A percentile compares a stretch with the other conserved stretches of the same genome.
phyloP scores from a whole-genome alignment of 805 yeast species.

The Dipodascus albidus region DNA sequence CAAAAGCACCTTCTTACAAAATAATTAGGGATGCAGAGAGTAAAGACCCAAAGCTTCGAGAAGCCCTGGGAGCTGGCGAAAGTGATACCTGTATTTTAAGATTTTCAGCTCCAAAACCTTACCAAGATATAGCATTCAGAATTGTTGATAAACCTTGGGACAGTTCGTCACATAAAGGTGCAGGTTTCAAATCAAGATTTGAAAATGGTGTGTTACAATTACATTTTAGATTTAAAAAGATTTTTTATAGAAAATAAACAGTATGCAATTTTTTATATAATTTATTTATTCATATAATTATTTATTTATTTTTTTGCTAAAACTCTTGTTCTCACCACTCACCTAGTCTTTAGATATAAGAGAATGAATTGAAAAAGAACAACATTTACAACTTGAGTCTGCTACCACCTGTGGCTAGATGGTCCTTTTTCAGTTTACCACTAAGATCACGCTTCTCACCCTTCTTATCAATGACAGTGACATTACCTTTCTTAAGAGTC shows the following conservation, averaged over 20 bases:
- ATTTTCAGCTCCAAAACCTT: slow-evolving; percentile 25
- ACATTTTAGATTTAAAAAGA: slow-evolving; percentile 25
- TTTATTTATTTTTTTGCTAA: no score
- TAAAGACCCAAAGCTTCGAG: slow-evolving; percentile 6
- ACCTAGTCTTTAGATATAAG: no score
- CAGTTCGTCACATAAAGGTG: slow-evolving; percentile 15
- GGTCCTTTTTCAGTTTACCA: slow-evolving; percentile 49
- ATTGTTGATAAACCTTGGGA: slow-evolving; percentile 29
- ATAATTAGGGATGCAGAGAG: slow-evolving; percentile 15
- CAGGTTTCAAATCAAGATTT: slow-evolving; percentile 22
- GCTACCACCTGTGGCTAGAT: slow-evolving; percentile 16
- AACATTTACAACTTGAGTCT: slow-evolving; percentile 22
- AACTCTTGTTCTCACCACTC: no score
- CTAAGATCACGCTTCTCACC: slow-evolving; percentile 65
- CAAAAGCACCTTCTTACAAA: slow-evolving; percentile 22
- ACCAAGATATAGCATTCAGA: slow-evolving; percentile 25
- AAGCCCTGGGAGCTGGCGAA: slow-evolving; percentile 4
- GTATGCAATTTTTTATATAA: not conserved
- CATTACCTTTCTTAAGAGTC: slow-evolving; percentile 64
- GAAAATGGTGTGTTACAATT: slow-evolving; percentile 26
- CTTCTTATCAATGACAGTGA: slow-evolving; percentile 63
- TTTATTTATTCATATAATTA: no score
- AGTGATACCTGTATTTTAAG: slow-evolving; percentile 21
- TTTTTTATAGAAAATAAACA: slow-evolving; percentile 18
- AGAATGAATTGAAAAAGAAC: no score